Conservation (phyloP, 768 basidiomycete species). For the Lentinula sp. region DNA sequence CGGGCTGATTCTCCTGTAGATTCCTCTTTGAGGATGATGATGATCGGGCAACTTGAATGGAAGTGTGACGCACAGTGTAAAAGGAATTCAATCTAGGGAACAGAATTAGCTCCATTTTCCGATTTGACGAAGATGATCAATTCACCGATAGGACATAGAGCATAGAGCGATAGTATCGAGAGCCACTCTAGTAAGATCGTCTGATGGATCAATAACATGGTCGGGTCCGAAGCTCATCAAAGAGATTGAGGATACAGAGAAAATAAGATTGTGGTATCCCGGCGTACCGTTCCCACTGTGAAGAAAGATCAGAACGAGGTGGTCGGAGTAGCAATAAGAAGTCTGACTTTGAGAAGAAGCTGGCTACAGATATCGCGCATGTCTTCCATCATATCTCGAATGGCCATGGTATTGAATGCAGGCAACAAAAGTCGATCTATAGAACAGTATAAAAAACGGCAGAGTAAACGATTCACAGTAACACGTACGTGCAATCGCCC, state of each 20-base stretch:
- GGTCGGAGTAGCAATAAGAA: background rate
- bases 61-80: slow-evolving; percentile 23
- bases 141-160: slow-evolving; percentile 34
- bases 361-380: slow-evolving; percentile 41
- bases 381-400: slow-evolving; percentile 41
- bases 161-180: slow-evolving; percentile 42
- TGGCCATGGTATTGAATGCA: slow-evolving; percentile 31
- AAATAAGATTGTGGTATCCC: background rate
- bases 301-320: background rate
- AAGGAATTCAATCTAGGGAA: slow-evolving; percentile 37
- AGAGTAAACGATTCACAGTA: background rate
- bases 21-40: background rate
- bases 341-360: slow-evolving; percentile 28
- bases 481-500: slow-evolving; percentile 37
- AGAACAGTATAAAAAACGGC: background rate
- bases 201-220: slow-evolving; percentile 32
- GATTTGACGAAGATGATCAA: background rate
- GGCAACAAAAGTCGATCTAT: slow-evolving; percentile 26
- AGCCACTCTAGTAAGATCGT: slow-evolving; percentile 42
- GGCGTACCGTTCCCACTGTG: slow-evolving; percentile 30
- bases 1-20: slow-evolving; percentile 24
- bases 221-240: slow-evolving; percentile 33
- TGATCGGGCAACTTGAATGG: background rate
- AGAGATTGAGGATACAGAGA: background rate
- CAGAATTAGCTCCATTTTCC: background rate